Conservation (phyloP, 495 filamentous ascomycete genomes). For the Penicillium arizonense region DNA sequence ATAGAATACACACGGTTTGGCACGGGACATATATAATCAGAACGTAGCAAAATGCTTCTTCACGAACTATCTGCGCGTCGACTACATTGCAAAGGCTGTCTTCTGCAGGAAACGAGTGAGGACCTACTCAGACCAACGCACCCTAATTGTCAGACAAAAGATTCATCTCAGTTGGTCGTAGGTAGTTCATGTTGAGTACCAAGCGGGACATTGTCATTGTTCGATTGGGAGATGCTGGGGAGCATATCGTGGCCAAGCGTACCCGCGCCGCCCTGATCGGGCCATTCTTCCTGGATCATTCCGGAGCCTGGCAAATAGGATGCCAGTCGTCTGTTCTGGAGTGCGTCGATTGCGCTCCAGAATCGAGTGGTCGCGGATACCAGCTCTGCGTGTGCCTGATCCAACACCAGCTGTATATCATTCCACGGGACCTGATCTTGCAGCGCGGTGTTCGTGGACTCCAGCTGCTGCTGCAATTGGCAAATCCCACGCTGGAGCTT, state of each 20-base stretch:
- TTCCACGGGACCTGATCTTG: constrained; percentile 14
- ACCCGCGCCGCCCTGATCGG: background rate
- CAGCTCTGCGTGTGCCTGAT: constrained; percentile 13
- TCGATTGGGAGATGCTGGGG: background rate
- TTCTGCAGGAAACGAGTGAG: too few relatives aligned
- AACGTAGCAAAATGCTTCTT: too few relatives aligned
- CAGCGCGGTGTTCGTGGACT: constrained; percentile 9
- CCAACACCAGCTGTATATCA: constrained; percentile 12
- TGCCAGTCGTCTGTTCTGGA: constrained; percentile 14
- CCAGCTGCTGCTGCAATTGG: constrained; percentile 12
- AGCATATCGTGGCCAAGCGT: background rate
- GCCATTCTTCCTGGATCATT: constrained; percentile 10
- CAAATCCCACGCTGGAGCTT: constrained; percentile 3
- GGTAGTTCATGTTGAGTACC: background rate
- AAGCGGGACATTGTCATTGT: background rate
- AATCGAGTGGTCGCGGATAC: constrained; percentile 10
- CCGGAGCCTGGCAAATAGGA: constrained; percentile 13
- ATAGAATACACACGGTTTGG: too few relatives aligned
- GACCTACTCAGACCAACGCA: too few relatives aligned
- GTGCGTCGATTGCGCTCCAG: constrained; percentile 6
- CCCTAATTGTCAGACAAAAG: too few relatives aligned
- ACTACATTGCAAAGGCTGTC: too few relatives aligned
- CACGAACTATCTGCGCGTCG: too few relatives aligned
- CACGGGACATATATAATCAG: too few relatives aligned
- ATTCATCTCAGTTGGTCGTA: too few relatives aligned